These are phyloP conservation scores for Globisporangium echinulatum DNA, from an alignment of 352 stramenopile species.

Conservation along the genomic window DNA sequence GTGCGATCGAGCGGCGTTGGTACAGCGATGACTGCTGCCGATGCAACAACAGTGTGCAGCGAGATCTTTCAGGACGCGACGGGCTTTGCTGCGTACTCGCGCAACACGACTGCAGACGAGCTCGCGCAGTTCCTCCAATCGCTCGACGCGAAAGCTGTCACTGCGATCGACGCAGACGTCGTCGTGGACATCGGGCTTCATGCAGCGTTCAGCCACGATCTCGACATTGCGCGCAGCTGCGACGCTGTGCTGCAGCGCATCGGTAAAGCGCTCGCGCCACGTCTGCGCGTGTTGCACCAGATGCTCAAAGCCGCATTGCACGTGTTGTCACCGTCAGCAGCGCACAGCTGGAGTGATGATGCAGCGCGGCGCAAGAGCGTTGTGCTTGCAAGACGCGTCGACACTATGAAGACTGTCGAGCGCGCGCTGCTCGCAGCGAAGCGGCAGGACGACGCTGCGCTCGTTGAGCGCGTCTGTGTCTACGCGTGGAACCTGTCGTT, in stretches of 20 bases:
- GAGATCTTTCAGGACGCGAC: constrained; percentile 65
- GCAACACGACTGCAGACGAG: constrained; percentile 25
- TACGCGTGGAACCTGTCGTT: constrained; percentile 79
- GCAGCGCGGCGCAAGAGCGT: constrained; percentile 24
- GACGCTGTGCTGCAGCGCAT: constrained; percentile 43
- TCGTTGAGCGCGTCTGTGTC: constrained; percentile 79
- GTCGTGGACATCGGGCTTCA: constrained; percentile 53
- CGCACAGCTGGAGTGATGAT: background rate
- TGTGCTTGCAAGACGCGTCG: constrained; percentile 44
- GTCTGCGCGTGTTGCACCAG: constrained; percentile 47
- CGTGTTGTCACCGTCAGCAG: constrained; percentile 11
- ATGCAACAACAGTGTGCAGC: background rate
- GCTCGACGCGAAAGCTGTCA: constrained; percentile 19
- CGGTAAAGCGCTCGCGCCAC: constrained; percentile 43
- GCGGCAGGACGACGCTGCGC: constrained; percentile 57
- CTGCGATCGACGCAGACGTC: constrained; percentile 47
- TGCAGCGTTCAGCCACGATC: constrained; percentile 28
- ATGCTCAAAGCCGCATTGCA: constrained; percentile 45
- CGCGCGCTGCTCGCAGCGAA: constrained; percentile 72
- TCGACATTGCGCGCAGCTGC: constrained; percentile 29
- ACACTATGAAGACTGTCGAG: constrained; percentile 74
- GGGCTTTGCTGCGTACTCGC: constrained; percentile 28
- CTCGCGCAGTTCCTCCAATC: constrained; percentile 26
- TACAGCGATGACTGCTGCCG: constrained; percentile 15
- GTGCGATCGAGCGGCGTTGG: constrained; percentile 44